These are phyloP conservation scores for Crepidotus variabilis DNA, from an alignment of 768 basidiomycete genomes.

Conservation along the genomic window DNA sequence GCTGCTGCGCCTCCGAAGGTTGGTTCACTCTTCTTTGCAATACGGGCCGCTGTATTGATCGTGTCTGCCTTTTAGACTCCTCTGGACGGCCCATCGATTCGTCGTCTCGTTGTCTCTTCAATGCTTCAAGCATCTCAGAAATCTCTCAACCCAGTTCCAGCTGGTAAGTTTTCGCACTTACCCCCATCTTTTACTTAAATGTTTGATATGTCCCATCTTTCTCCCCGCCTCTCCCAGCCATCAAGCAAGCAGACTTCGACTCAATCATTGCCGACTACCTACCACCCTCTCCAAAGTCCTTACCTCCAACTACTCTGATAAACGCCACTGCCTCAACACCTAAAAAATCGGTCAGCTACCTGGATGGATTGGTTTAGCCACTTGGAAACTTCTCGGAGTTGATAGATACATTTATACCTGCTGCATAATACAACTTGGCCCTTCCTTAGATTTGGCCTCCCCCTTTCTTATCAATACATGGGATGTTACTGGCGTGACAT, in stretches of 20 bases:
- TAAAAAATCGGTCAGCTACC: conserved; percentile 21
- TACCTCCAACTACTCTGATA: conserved; percentile 9
- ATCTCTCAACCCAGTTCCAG: conserved; percentile 39
- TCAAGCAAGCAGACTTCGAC: conserved; percentile 57
- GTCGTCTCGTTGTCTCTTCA: conserved; percentile 59
- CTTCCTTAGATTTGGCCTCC: no score
- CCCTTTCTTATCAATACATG: no score
- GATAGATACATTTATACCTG: no score
- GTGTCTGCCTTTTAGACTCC: conserved; percentile 32
- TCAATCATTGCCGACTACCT: conserved; percentile 74
- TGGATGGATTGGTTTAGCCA: conserved; percentile 37
- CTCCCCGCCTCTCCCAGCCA: no score
- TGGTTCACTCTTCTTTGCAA: no score
- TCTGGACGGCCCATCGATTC: conserved; percentile 62
- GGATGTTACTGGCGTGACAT: no score
- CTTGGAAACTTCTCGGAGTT: no score
- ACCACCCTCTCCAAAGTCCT: conserved; percentile 32
- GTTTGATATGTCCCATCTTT: background rate
- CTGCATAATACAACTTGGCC: no score
- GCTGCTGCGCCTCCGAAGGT: conserved; percentile 29
- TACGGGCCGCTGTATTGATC: no score
- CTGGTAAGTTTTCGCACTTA: conserved; percentile 26
- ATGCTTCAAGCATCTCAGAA: conserved; percentile 54
- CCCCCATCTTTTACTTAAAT: conserved; percentile 8
- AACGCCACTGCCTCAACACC: conserved; percentile 10